Evolutionary conservation across 345 rosid species (phyloP), one percentile per base, ranked within the genome.

Genomic region (Erucastrum elatum): DNA sequence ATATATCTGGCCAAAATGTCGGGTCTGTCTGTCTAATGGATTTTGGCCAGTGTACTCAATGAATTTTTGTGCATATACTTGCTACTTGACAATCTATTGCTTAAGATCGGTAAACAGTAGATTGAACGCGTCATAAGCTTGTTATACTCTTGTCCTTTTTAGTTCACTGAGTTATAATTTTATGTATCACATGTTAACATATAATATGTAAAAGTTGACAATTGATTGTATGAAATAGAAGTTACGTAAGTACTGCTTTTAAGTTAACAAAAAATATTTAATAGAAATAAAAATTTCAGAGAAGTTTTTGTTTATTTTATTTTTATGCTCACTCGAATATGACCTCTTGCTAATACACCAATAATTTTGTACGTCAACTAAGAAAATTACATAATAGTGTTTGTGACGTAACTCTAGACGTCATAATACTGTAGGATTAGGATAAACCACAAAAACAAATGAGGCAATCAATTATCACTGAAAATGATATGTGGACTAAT

Each of bases 401-500:
- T 7, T 70, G 44, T 77, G 59, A 53, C 26, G 71, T 77, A 70
- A 3, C 7, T 61, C 16, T 31, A 61, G 34, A 69, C 64, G 63
- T 69, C 74, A 68, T 31, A 9, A 46, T 33, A 62, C 15, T 62
- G n/a, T 26, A n/a, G 34, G 81, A 68, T 64, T 37, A 37, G 8
- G 65, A 62, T 77, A 70, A 77, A 70, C 59, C 29, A 77, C 72
- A 58, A 17, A 26, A 64, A 11, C 3, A 72, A 64, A 9, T 8
- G 8, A 72, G 49, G 17, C 37, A 71, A 66, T 78, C n/a, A 71
- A 64, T 77, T 29, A 41, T 65, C 33, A 60, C 56, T 58, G 81
- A 72, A 66, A 58, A 66, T 72, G 77, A 78, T 33, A 17, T 66
- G 74, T 72, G 25, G 77, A 26, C 33, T 66, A 34, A 72, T 33